These are phyloP conservation scores for Aspergillus neotritici DNA, from an alignment of 2,329 filamentous ascomycete genomes.

Conservation along the genomic window DNA sequence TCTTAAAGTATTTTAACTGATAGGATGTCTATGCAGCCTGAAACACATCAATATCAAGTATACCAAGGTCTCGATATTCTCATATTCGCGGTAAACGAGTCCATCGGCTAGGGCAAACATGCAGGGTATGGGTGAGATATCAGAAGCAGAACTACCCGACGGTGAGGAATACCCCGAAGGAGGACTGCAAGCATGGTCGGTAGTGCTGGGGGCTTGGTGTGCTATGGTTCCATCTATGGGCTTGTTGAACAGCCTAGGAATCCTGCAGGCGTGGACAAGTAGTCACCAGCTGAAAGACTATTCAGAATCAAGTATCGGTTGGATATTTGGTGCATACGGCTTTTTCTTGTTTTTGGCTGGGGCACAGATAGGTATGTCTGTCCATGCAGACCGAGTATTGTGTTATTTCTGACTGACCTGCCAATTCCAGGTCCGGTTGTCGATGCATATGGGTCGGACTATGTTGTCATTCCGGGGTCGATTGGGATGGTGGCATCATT, in stretches of 20 bases:
- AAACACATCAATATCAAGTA: too few relatives aligned
- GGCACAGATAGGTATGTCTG: slow-evolving; percentile 25
- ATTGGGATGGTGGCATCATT: slow-evolving; percentile 15
- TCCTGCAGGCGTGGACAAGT: slow-evolving; percentile 28
- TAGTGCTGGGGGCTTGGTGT: slow-evolving; percentile 34
- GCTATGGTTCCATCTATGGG: slow-evolving; percentile 33
- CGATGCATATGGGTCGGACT: slow-evolving; percentile 11
- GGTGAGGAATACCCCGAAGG: too few relatives aligned
- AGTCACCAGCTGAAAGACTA: slow-evolving; percentile 26
- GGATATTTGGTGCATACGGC: slow-evolving; percentile 31
- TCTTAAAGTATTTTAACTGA: too few relatives aligned
- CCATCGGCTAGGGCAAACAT: too few relatives aligned
- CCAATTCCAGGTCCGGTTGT: slow-evolving; percentile 16
- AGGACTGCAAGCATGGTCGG: slow-evolving; percentile 34
- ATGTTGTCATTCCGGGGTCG: slow-evolving; percentile 14
- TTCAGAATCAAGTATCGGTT: slow-evolving; percentile 25
- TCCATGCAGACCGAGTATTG: too few relatives aligned
- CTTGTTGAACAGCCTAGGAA: slow-evolving; percentile 27
- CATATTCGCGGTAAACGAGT: too few relatives aligned
- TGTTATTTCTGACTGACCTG: too few relatives aligned
- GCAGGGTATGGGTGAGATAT: too few relatives aligned
- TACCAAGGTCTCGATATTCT: too few relatives aligned
- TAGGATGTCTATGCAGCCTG: too few relatives aligned
- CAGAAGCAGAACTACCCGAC: too few relatives aligned
- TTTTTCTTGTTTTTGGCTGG: slow-evolving; percentile 32